phyloP scores from a whole-genome alignment of 352 stramenopile species.

The Pythium coloratum region DNA sequence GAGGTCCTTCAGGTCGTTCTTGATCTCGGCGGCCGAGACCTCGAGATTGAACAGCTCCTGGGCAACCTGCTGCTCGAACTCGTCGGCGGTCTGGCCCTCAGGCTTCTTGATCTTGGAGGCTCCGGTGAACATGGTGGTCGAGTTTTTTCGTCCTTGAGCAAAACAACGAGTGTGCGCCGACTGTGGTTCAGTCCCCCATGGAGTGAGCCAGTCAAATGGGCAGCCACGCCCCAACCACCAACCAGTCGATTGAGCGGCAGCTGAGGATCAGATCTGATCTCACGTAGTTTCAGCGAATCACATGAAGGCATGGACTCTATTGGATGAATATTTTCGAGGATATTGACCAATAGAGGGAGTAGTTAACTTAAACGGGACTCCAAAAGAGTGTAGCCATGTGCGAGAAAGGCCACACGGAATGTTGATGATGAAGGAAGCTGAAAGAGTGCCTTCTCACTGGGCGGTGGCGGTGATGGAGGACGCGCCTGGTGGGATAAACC shows the following conservation, averaged over 20 bases:
- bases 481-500: conserved; percentile 50
- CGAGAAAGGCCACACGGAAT: background rate
- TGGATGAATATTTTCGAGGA: background rate
- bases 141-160: conserved; percentile 44
- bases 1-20: conserved; percentile 97
- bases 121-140: conserved; percentile 51
- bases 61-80: conserved; percentile 89
- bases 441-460: background rate
- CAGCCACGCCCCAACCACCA: conserved; percentile 4
- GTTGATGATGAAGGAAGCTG: background rate
- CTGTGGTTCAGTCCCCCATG: background rate
- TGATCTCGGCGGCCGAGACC: conserved; percentile 95
- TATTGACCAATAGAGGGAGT: background rate
- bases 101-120: conserved; percentile 86
- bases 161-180: conserved; percentile 41
- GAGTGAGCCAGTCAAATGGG: background rate
- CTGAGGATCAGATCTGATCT: conserved; percentile 22
- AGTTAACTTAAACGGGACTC: conserved; percentile 9
- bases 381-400: conserved; percentile 16
- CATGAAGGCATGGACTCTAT: background rate
- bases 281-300: conserved; percentile 17
- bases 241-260: conserved; percentile 13
- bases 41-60: conserved; percentile 89
- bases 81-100: conserved; percentile 78
- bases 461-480: conserved; percentile 20